Base-by-base conservation (phyloP, 306 rosid species). In the Lupinus albus region DNA sequence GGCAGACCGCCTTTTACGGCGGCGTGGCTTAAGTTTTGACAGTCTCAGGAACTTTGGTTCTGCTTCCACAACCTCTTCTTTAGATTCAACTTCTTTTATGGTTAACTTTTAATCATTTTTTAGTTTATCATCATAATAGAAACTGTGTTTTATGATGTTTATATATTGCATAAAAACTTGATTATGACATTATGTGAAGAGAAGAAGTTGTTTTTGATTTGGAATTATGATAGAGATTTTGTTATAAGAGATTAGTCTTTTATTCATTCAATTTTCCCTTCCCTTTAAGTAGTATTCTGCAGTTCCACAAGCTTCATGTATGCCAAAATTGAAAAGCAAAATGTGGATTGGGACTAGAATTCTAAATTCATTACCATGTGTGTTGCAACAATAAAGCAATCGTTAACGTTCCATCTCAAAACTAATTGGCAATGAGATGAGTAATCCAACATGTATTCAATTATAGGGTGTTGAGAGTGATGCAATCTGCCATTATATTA, bases 31-130 rank as follows among this genome's bases (percentile, higher is more conserved):
- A 7, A 56, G 71, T 49, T 75, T 73, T 51, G 45, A 53, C 38
- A 62, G 51, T 44, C 72, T 81, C 16, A 51, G 72, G 59, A 80
- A 61, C 76, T 57, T 80, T 75, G 75, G 72, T 58, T 70, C 50
- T 72, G 67, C 25, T 69, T 76, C 73, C 36, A n/a, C 72, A 28
- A 11, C 64, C 15, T 76, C 83, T 5, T 15, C 81, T 68, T 61
- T 74, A 9, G 84, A 77, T 42, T 76, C 89, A 16, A 8, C 87
- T 80, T 76, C 83, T 42, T 89, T 89, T 61, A 28, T 84, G 56
- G 78, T 89, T 10, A 82, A 84, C 30, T 89, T 86, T 54, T 89
- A 49, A 46, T 35, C 9, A 15, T 2, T 21, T 17, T 51, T 88
- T 89, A 56, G 17, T 11, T 60, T 47, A 5, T 56, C 8, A 28